These are phyloP conservation scores for Lentinus tigrinus DNA, from an alignment of 768 basidiomycete species.

Conservation along the genomic window DNA sequence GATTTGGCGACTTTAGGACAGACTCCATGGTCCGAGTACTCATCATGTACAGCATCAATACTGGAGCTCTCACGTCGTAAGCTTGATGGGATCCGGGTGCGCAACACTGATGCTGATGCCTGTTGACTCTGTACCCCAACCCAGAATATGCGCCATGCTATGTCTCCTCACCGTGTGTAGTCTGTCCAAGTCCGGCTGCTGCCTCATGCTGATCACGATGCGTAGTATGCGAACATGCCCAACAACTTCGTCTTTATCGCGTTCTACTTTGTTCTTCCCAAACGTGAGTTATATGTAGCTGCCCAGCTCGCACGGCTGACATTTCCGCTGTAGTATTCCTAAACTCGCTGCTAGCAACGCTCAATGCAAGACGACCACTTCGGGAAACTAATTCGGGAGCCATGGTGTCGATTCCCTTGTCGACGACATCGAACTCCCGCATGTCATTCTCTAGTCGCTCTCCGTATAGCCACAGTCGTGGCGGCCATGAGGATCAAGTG, in stretches of 20 bases:
- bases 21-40: slow-evolving; percentile 21
- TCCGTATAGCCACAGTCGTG: not conserved
- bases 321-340: slow-evolving; percentile 8
- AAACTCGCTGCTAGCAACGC: slow-evolving; percentile 18
- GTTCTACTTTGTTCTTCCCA: slow-evolving; percentile 24
- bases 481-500: slow-evolving; percentile 2
- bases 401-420: slow-evolving; percentile 13
- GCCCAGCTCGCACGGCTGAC: not conserved
- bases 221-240: slow-evolving; percentile 26
- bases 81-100: not conserved
- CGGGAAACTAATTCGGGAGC: slow-evolving; percentile 2
- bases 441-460: not conserved
- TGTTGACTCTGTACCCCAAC: not conserved
- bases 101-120: not conserved
- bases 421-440: slow-evolving; percentile 1
- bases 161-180: slow-evolving; percentile 20
- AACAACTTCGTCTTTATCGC: slow-evolving; percentile 24
- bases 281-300: slow-evolving; percentile 16
- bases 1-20: slow-evolving; percentile 7
- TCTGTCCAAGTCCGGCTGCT: not conserved
- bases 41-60: slow-evolving; percentile 27
- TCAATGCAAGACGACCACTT: slow-evolving; percentile 15
- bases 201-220: not conserved
- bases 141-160: slow-evolving; percentile 21
- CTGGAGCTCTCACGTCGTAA: slow-evolving; percentile 25